Evolutionary conservation across 139 green algal genomes (phyloP), one percentile per base, ranked within the genome.

Genomic region (Spirogloea muscicola): DNA sequence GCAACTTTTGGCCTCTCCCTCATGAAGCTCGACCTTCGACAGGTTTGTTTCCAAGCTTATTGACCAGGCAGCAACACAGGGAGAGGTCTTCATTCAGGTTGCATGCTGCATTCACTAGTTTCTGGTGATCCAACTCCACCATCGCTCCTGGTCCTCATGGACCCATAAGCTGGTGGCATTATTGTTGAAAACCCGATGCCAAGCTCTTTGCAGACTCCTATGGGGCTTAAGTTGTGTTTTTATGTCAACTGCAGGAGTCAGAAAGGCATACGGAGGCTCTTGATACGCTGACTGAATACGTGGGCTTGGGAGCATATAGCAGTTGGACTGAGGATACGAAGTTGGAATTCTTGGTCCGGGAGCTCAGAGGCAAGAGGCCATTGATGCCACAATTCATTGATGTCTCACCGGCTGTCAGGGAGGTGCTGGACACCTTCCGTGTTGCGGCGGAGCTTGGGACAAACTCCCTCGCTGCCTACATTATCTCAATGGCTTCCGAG

Each of bases 1-100:
- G 18, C 52, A 41, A 76, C 67, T 31, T 86, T 86, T 55, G 93
- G 94, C 42, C 77, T 96, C 69, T 75, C 36, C 63, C 87, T 98
- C 33, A 91, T 97, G 80, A 96, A 96, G 89, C 87, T 98, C 68
- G 93, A 98, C 80, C 82, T 98, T 55, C 86, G 93, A 7, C 93
- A 80, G 72, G 68, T 76, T 9, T 9, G 49, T 55, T 21, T 55
- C 0, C 78, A n/a, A n/a, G n/a, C n/a, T n/a, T n/a, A n/a, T n/a
- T n/a, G n/a, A n/a, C n/a, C n/a, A n/a, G n/a, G n/a, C n/a, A n/a
- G n/a, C n/a, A n/a, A n/a, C n/a, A n/a, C n/a, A n/a, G n/a, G n/a
- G n/a, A n/a, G n/a, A n/a, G n/a, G n/a, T n/a, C n/a, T n/a, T n/a
- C n/a, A n/a, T n/a, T n/a, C n/a, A n/a, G n/a, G n/a, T n/a, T n/a